Evolutionary conservation across 768 basidiomycete genomes (phyloP).

Genomic region (Leccinellum albellum): DNA sequence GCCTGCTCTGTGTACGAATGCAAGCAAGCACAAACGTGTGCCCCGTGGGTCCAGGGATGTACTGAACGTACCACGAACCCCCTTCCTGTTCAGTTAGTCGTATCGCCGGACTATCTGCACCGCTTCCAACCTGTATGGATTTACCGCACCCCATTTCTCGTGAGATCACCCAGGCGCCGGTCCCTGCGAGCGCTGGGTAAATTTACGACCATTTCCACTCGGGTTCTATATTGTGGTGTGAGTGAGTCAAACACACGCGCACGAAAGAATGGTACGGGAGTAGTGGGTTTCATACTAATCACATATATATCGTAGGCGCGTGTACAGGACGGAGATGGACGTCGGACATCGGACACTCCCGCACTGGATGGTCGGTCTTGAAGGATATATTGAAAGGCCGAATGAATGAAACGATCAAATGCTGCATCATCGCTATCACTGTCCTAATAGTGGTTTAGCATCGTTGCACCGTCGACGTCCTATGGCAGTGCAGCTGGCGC

Average conservation of each 20-base stretch:
- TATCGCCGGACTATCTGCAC: constrained; percentile 23
- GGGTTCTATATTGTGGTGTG: neutral
- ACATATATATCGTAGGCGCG: neutral
- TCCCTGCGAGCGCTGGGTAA: constrained; percentile 1
- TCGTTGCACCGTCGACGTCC: neutral
- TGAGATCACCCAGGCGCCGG: constrained; percentile 16
- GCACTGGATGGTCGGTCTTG: neutral
- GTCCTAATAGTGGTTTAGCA: neutral
- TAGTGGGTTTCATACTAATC: neutral
- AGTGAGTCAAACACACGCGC: neutral
- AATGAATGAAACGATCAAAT: neutral
- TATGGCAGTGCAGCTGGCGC: constrained; percentile 2
- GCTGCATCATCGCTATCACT: neutral
- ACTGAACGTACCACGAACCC: neutral
- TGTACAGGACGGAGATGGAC: neutral
- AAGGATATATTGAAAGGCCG: neutral
- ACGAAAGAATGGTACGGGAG: neutral
- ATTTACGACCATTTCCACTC: neutral
- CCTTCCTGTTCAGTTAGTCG: constrained; percentile 3
- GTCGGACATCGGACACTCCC: neutral
- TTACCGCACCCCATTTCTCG: constrained; percentile 15
- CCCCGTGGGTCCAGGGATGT: constrained; percentile 3
- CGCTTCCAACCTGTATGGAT: constrained; percentile 12
- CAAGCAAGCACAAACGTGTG: constrained; percentile 4
- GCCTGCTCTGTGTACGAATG: neutral